Evolutionary conservation across 2,329 filamentous ascomycete species (phyloP).

Genomic region (Meredithiella fracta): DNA sequence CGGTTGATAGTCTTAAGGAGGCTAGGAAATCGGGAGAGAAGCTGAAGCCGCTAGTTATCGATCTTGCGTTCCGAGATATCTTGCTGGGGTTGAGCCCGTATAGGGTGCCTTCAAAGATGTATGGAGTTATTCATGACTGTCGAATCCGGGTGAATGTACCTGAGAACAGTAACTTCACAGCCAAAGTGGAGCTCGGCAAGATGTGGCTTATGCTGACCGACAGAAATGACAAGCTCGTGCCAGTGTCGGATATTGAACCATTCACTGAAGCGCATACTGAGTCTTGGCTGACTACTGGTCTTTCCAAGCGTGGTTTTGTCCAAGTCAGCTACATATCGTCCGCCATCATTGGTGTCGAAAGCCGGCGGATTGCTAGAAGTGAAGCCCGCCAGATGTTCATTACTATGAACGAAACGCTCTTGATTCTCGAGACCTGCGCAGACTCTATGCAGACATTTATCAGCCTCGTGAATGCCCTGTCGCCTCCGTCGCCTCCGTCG

Average conservation of each 20-base stretch:
- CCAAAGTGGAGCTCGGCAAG: slow-evolving; percentile 55
- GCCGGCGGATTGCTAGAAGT: slow-evolving; percentile 34
- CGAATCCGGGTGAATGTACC: slow-evolving; percentile 53
- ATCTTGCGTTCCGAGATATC: slow-evolving; percentile 66
- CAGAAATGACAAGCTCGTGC: slow-evolving; percentile 30
- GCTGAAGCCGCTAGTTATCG: slow-evolving; percentile 46
- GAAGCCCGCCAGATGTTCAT: slow-evolving; percentile 57
- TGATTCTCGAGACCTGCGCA: slow-evolving; percentile 87
- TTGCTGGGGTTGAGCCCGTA: slow-evolving; percentile 73
- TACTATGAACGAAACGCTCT: slow-evolving; percentile 67
- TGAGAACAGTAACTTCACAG: slow-evolving; percentile 45
- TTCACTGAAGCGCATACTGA: slow-evolving; percentile 22
- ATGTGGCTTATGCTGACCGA: slow-evolving; percentile 73
- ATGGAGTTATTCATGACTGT: slow-evolving; percentile 65
- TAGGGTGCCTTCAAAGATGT: slow-evolving; percentile 54
- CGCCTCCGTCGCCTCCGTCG: slow-evolving; percentile 68
- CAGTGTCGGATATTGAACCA: slow-evolving; percentile 17
- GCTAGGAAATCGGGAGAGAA: slow-evolving; percentile 15
- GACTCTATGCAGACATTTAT: slow-evolving; percentile 93
- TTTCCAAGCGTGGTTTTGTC: slow-evolving; percentile 59
- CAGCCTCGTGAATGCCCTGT: slow-evolving; percentile 58
- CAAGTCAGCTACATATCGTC: slow-evolving; percentile 77
- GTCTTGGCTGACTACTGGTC: slow-evolving; percentile 26
- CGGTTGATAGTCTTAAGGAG: slow-evolving; percentile 20
- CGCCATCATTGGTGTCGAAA: slow-evolving; percentile 49